Conservation (phyloP, 2,329 filamentous ascomycete genomes). For the Didymella keratinophila region DNA sequence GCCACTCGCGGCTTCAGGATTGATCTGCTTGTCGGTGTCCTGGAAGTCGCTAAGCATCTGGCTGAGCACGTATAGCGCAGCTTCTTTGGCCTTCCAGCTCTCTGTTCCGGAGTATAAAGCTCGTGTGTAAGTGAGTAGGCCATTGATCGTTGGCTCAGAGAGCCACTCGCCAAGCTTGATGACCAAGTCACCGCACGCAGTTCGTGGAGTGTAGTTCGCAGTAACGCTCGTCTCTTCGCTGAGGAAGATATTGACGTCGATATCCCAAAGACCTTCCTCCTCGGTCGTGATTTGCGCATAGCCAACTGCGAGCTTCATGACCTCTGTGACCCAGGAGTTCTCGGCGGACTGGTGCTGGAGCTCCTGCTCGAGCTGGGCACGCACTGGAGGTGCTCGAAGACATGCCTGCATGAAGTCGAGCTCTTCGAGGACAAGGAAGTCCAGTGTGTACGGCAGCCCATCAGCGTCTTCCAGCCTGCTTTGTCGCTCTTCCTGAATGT, state of each 20-base stretch:
- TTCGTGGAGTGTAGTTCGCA: conserved; percentile 93
- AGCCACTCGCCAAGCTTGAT: conserved; percentile 95
- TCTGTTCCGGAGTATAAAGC: conserved; percentile 68
- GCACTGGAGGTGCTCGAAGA: conserved; percentile 85
- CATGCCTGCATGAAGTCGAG: conserved; percentile 94
- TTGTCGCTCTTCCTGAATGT: conserved; percentile 84
- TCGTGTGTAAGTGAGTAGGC: conserved; percentile 78
- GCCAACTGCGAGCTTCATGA: conserved; percentile 83
- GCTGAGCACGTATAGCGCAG: conserved; percentile 84
- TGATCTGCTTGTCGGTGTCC: conserved; percentile 77
- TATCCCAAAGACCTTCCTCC: conserved; percentile 94
- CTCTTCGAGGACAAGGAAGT: conserved; percentile 92
- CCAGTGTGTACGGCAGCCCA: conserved; percentile 89
- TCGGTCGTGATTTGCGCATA: conserved; percentile 92
- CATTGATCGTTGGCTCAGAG: conserved; percentile 76
- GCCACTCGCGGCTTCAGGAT: conserved; percentile 71
- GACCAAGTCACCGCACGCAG: conserved; percentile 88
- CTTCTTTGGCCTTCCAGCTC: conserved; percentile 75
- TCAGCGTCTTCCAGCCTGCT: conserved; percentile 90
- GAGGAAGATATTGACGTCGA: conserved; percentile 93
- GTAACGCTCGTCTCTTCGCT: conserved; percentile 95
- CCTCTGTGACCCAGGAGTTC: conserved; percentile 80
- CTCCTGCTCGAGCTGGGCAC: conserved; percentile 85
- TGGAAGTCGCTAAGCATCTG: conserved; percentile 83
- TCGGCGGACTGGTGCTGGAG: conserved; percentile 65